Conservation (phyloP, 371 early-diverging fungal genomes). For the Choanephora cucurbitarum region DNA sequence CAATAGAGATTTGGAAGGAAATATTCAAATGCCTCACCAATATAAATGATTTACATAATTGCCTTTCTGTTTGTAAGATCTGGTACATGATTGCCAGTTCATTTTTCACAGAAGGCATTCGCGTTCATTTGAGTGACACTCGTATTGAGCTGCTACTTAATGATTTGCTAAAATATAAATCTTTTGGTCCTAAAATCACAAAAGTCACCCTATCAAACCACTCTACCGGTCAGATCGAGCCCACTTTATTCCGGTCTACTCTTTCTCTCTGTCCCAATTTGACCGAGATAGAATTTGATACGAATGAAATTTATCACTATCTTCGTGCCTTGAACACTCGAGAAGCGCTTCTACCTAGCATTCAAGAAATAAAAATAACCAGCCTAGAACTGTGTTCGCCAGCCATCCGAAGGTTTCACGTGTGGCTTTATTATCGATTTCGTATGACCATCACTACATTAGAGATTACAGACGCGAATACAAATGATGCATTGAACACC, state of each 20-base stretch:
- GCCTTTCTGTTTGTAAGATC: background rate
- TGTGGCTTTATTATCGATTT: conserved; percentile 12
- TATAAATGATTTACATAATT: background rate
- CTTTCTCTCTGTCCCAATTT: conserved; percentile 8
- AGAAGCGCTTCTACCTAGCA: background rate
- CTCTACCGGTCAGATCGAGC: background rate
- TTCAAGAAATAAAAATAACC: conserved; percentile 6
- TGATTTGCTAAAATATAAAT: background rate
- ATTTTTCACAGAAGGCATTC: background rate
- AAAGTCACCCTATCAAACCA: conserved; percentile 1
- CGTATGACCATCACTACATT: conserved; percentile 6
- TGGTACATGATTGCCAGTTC: background rate
- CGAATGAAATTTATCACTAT: conserved; percentile 7
- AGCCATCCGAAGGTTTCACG: conserved; percentile 8
- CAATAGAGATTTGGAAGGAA: background rate
- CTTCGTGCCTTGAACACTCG: conserved; percentile 3
- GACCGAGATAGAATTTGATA: conserved; percentile 2
- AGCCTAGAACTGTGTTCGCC: background rate
- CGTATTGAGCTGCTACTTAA: background rate
- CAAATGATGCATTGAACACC: conserved; percentile 6
- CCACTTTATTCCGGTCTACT: conserved; percentile 1
- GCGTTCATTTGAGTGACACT: background rate
- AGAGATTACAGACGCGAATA: conserved; percentile 5
- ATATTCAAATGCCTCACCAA: background rate
- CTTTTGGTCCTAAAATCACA: conserved; percentile 4